Evolutionary conservation across 2,329 filamentous ascomycete species (phyloP).

Genomic region (Emergomyces pasteurianus): DNA sequence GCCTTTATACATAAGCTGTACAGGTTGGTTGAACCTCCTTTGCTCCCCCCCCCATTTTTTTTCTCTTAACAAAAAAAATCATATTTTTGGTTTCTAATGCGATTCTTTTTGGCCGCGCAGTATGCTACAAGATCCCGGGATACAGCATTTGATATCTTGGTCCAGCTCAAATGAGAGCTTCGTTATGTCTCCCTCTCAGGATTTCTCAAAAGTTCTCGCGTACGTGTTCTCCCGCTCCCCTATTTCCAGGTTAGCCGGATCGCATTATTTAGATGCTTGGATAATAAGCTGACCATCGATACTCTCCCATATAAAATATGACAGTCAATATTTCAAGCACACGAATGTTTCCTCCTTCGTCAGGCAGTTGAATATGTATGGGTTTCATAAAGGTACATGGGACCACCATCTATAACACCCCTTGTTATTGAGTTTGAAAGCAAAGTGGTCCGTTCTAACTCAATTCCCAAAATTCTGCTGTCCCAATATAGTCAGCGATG

Average conservation of each 20-base stretch:
- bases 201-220: slow-evolving; percentile 97
- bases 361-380: slow-evolving; percentile 97
- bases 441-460: not conserved
- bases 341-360: slow-evolving; percentile 99
- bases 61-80: not conserved
- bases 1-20: slow-evolving; percentile 99
- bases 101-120: slow-evolving; percentile 35
- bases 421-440: not conserved
- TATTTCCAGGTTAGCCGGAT: slow-evolving; percentile 10
- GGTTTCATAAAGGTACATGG: slow-evolving; percentile 83
- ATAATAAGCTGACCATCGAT: not conserved
- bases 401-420: slow-evolving; percentile 8
- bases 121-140: slow-evolving; percentile 90
- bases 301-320: not conserved
- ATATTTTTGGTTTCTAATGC: not conserved
- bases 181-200: slow-evolving; percentile 93
- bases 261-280: not conserved
- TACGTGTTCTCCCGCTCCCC: slow-evolving; percentile 42
- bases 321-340: slow-evolving; percentile 96
- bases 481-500: slow-evolving; percentile 66
- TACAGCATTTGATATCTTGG: slow-evolving; percentile 95
- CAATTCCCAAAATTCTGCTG: not conserved
- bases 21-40: slow-evolving; percentile 51
- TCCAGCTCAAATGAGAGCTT: slow-evolving; percentile 90
- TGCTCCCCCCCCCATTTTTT: slow-evolving; percentile 7